Base-by-base conservation (phyloP, 208 protist species). In the Leishmania tarentolae region DNA sequence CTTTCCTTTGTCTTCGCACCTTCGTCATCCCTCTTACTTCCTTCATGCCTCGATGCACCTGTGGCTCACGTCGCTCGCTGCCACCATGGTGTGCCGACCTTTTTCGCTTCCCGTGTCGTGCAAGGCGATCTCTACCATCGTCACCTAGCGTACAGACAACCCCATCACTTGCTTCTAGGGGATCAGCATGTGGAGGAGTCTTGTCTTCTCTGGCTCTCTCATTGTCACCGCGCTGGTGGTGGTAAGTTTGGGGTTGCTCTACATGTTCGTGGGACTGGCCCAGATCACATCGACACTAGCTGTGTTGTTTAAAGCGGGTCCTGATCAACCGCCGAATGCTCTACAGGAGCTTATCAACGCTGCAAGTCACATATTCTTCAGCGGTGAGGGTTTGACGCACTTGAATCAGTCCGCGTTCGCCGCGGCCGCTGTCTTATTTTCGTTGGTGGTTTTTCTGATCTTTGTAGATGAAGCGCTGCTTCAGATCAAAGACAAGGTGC, bases 381-480 rank as follows among this genome's bases (percentile, higher is more conserved):
- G 77, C 3, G 82, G 74, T 3, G 70, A 78, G 44, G 61, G 40
- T 1, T 72, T 78, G 35, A 68, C 66, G 61, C 71, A 75, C 63
- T 66, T 85, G 40, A 85, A 78, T 50, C 82, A 85, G 44, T 81
- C 82, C n/a, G 77, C 65, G 15, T 81, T 85, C 69, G 82, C 82
- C 35, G 77, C 77, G 3, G 75, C 79, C 0, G 85, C 79, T 53
- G 50, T 90, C 50, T 81, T 87, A 19, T 74, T 88, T 24, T n/a
- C 77, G 1, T 72, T 92, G 44, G 78, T 92, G 0, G 42, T 90
- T 42, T 70, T 94, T 74, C 75, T 94, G 52, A 50, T 88, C 13
- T 75, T 92, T 73, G 76, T 93, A 1, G 93, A 96, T 31, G 81
- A 83, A 47, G 83, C 79, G 8, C 75, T 95, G 21, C 68, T 88